phyloP scores from a whole-genome alignment of 192 early-diverging fungal species.

The Linnemannia schmuckeri region DNA sequence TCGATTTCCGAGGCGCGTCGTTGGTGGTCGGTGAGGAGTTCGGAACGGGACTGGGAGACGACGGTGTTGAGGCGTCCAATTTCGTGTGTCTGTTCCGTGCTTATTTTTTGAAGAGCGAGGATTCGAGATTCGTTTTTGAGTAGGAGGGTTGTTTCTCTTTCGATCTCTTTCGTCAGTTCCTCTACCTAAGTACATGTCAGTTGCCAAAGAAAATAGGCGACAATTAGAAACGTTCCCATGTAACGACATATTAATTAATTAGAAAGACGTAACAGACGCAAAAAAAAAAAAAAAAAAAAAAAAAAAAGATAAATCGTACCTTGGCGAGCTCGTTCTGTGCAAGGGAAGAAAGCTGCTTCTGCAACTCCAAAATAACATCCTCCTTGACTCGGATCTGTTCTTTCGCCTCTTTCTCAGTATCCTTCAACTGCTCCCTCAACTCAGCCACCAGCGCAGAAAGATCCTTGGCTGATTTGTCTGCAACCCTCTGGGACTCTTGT shows the following conservation, averaged over 20 bases:
- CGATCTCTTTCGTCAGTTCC: conserved; percentile 19
- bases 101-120: neutral
- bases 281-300: neutral
- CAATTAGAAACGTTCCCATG: neutral
- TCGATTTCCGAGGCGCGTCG: conserved; percentile 6
- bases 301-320: neutral
- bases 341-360: conserved; percentile 3
- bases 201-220: no score
- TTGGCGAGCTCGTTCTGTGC: conserved; percentile 17
- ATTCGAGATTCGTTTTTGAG: conserved; percentile 23
- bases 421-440: conserved; percentile 3
- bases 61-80: conserved; percentile 21
- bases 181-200: neutral
- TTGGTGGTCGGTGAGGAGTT: conserved; percentile 12
- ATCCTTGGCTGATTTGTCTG: neutral
- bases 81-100: conserved; percentile 19
- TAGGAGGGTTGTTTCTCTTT: neutral
- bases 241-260: no score
- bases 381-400: conserved; percentile 17
- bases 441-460: neutral
- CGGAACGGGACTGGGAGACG: conserved; percentile 9
- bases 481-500: neutral
- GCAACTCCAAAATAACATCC: neutral
- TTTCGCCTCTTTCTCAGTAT: conserved; percentile 13
- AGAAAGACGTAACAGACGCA: no score